Conservation (phyloP, 1,284 basidiomycete genomes). For the Moniliella sp. region DNA sequence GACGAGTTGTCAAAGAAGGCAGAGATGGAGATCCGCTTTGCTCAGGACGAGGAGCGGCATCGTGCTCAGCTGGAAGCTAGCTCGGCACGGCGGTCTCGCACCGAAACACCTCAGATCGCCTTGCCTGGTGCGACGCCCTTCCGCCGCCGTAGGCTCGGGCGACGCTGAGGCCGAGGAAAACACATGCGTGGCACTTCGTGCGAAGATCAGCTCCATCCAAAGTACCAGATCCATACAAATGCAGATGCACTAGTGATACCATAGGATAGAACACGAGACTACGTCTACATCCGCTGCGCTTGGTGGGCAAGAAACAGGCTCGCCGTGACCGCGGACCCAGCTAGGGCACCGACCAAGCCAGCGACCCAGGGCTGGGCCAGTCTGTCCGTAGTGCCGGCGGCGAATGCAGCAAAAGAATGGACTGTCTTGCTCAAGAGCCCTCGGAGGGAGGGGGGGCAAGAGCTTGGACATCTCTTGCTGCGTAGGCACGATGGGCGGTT, state of each 20-base stretch:
- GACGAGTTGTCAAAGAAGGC: conserved; percentile 70
- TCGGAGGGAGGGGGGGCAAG: conserved; percentile 3
- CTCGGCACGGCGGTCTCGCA: not conserved
- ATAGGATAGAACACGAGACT: too few species aligned
- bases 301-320: not conserved
- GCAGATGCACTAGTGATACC: too few species aligned
- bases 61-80: conserved; percentile 2
- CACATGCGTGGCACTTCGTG: too few species aligned
- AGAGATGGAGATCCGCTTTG: conserved; percentile 48
- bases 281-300: too few species aligned
- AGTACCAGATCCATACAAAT: too few species aligned
- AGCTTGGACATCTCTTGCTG: conserved; percentile 7
- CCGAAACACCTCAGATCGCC: conserved; percentile 3
- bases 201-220: too few species aligned
- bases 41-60: conserved; percentile 6
- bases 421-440: conserved; percentile 5
- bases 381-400: conserved; percentile 18
- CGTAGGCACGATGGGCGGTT: conserved; percentile 19
- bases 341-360: conserved; percentile 7
- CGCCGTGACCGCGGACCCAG: conserved; percentile 3
- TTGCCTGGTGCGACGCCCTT: conserved; percentile 4
- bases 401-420: conserved; percentile 14
- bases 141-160: too few species aligned
- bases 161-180: too few species aligned
- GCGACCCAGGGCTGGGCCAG: conserved; percentile 16